Evolutionary conservation across 2,329 filamentous ascomycete genomes (phyloP), one percentile per base, ranked within the genome.

Genomic region (Colletotrichum gloeosporioides): DNA sequence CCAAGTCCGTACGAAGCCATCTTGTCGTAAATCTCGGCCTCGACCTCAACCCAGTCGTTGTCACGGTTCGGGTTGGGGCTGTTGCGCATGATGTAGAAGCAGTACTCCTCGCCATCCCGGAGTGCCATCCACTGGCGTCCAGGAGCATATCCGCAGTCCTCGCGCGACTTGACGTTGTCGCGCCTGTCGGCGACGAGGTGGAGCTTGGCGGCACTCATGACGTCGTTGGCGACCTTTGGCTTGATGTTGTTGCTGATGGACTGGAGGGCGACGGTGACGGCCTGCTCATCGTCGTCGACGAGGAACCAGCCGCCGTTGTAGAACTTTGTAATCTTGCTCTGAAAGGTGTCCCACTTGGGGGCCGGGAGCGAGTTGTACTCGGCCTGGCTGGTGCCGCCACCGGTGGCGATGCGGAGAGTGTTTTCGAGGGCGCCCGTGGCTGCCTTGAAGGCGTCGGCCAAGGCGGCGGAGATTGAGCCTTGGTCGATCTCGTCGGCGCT

Each of bases 261-360:
- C 13, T 63, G 44, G 6, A 71, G 27, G 49, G 67, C 49, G 32
- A 55, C 44, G 9, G 44, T 62, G 32, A 74, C 75, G 62, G 62
- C 61, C 15, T 53, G n/a, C 34, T 67, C 64, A 36, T 77, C 66
- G 18, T 77, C 75, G 34, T 74, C 65, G 13, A 77, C 18, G 15
- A 77, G 66, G 44, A 69, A 77, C 70, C 70, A 77, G 6, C 75
- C 75, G 34, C 70, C 66, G 66, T 77, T 77, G 39, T 70, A 77
- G 66, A 77, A 77, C 61, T 74, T 77, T 49, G 75, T 49, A 16
- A 77, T 74, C 32, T 67, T 74, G 65, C 44, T 53, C 44, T 53
- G 44, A 59, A 36, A 69, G 12, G 65, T 70, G 16, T 76, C 74
- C 57, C 57, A 65, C 29, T 65, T 76, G 1, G 74, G 70, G 13